A percentile compares a stretch with the other conserved stretches of the same genome.
Conservation (phyloP, 2,329 filamentous ascomycete species). For the Exophiala mesophila region DNA sequence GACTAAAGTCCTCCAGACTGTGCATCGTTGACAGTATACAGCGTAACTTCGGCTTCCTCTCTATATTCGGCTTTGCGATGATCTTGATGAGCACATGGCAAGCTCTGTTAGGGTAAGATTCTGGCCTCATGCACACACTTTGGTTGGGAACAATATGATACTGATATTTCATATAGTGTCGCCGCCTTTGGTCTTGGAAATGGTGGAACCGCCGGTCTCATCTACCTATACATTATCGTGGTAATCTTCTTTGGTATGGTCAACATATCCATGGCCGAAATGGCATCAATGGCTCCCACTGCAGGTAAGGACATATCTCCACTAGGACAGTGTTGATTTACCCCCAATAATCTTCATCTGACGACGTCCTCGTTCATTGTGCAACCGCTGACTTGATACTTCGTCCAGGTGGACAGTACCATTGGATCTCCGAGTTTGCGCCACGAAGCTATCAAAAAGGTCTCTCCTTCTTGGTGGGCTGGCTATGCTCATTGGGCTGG, state of each 20-base stretch:
- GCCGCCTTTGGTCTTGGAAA: conserved; percentile 32
- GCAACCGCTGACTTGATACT: background rate
- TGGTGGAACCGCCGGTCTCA: conserved; percentile 49
- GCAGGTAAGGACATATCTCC: no score
- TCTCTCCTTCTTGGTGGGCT: conserved; percentile 33
- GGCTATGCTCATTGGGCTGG: conserved; percentile 42
- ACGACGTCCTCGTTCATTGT: background rate
- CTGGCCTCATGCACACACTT: background rate
- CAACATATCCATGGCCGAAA: conserved; percentile 44
- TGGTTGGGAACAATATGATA: background rate
- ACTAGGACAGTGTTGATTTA: conserved; percentile 1
- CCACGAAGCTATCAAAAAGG: conserved; percentile 29
- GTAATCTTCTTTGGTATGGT: conserved; percentile 42
- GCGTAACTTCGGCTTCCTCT: conserved; percentile 43
- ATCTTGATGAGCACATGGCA: conserved; percentile 2
- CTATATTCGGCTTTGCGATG: conserved; percentile 43
- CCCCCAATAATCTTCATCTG: background rate
- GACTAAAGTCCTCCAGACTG: conserved; percentile 30
- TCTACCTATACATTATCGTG: conserved; percentile 49
- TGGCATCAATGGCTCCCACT: conserved; percentile 41
- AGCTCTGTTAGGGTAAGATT: conserved; percentile 2
- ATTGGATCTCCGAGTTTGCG: conserved; percentile 42
- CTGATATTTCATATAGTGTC: background rate
- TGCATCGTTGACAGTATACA: conserved; percentile 32
- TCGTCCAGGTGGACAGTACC: conserved; percentile 38